Conservation (phyloP, 805 yeast species). For the Isabelozyma heimii region DNA sequence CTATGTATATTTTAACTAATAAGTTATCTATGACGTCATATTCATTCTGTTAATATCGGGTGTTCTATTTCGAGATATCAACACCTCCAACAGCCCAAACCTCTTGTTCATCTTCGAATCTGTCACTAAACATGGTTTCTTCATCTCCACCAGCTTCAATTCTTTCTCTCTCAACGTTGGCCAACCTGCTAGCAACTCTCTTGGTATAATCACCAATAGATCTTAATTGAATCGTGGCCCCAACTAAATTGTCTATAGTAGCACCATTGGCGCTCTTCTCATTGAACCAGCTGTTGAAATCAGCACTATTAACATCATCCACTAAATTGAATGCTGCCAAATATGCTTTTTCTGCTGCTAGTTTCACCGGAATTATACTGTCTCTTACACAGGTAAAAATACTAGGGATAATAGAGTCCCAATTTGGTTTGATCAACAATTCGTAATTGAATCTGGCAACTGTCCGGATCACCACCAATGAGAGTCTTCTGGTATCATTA, state of each 20-base stretch:
- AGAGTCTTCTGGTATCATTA: conserved; percentile 72
- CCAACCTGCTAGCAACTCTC: conserved; percentile 86
- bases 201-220: conserved; percentile 85
- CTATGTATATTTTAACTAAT: not conserved
- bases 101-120: conserved; percentile 81
- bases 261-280: conserved; percentile 33
- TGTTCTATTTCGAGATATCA: conserved; percentile 36
- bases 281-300: conserved; percentile 66
- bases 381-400: conserved; percentile 85
- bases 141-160: conserved; percentile 87
- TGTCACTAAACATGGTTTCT: conserved; percentile 79
- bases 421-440: conserved; percentile 47
- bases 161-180: conserved; percentile 83
- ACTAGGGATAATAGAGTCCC: conserved; percentile 62
- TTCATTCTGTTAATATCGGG: no score
- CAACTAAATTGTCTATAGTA: conserved; percentile 41
- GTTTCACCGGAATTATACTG: conserved; percentile 82
- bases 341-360: conserved; percentile 92
- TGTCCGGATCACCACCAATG: conserved; percentile 75
- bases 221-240: conserved; percentile 55
- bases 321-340: conserved; percentile 69
- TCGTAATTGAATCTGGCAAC: conserved; percentile 61
- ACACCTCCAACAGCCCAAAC: conserved; percentile 86
- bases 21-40: no score
- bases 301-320: conserved; percentile 54